A percentile compares a stretch with the other conserved stretches of the same genome.
Evolutionary conservation across 805 yeast species (phyloP).

Genomic region (Ogataea allantospora): DNA sequence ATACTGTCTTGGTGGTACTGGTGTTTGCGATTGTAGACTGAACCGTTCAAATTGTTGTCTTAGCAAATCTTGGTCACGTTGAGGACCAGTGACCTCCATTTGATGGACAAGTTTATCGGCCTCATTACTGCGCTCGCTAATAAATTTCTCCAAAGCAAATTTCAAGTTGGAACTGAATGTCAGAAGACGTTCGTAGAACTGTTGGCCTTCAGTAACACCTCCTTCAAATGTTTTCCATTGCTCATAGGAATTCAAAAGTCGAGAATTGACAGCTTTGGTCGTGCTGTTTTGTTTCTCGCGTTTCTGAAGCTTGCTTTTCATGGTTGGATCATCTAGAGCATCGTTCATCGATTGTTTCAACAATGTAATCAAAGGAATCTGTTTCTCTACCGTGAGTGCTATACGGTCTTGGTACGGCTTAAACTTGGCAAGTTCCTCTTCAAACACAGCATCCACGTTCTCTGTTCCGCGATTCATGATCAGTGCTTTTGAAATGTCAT

Average conservation of each 20-base stretch:
- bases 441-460: slow-evolving; percentile 50
- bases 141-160: slow-evolving; percentile 26
- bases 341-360: slow-evolving; percentile 45
- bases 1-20: slow-evolving; percentile 13
- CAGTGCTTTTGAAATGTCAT: slow-evolving; percentile 78
- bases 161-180: slow-evolving; percentile 33
- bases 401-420: slow-evolving; percentile 64
- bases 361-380: slow-evolving; percentile 45
- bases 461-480: slow-evolving; percentile 54
- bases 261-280: slow-evolving; percentile 38
- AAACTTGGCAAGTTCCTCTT: slow-evolving; percentile 74
- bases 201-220: slow-evolving; percentile 61
- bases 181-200: slow-evolving; percentile 57
- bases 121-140: slow-evolving; percentile 32
- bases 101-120: slow-evolving; percentile 16
- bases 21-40: slow-evolving; percentile 17
- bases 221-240: slow-evolving; percentile 56
- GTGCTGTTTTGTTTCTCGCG: slow-evolving; percentile 40
- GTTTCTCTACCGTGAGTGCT: slow-evolving; percentile 65
- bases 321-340: slow-evolving; percentile 45
- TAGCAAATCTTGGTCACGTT: slow-evolving; percentile 22
- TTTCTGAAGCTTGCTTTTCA: slow-evolving; percentile 43
- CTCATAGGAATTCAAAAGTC: slow-evolving; percentile 48
- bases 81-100: slow-evolving; percentile 16
- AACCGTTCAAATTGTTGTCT: slow-evolving; percentile 21